A percentile compares a stretch with the other conserved stretches of the same genome.
These are phyloP conservation scores for Termitomyces sp. DNA, from an alignment of 768 basidiomycete species.

Conservation along the genomic window DNA sequence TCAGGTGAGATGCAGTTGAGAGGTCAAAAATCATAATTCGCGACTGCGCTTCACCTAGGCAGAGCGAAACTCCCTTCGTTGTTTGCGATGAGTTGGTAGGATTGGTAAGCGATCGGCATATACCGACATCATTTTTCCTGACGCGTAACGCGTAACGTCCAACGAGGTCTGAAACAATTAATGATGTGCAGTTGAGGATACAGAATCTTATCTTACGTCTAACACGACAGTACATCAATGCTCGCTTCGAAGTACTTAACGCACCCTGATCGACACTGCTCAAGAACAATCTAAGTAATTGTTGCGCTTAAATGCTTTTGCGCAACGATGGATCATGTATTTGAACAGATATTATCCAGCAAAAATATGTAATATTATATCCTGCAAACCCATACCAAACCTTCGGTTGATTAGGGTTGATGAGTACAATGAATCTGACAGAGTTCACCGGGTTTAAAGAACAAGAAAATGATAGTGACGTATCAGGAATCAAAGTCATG, in stretches of 20 bases:
- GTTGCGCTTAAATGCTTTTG: no score
- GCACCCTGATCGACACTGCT: no score
- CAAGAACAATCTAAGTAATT: no score
- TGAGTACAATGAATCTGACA: no score
- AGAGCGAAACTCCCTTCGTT: slow-evolving; percentile 2
- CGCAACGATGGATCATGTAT: neutral
- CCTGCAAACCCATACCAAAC: neutral
- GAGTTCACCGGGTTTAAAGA: neutral
- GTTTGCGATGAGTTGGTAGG: neutral
- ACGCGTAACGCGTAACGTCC: no score
- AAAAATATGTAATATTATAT: neutral
- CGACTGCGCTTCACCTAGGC: slow-evolving; percentile 6
- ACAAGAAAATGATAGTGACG: no score
- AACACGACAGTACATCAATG: no score
- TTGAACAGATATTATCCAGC: neutral
- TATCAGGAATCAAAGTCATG: neutral
- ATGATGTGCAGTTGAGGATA: no score
- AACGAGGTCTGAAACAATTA: no score
- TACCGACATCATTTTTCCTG: slow-evolving; percentile 3
- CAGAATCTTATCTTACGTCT: no score
- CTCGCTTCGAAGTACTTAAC: no score
- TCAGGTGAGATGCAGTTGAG: slow-evolving; percentile 60
- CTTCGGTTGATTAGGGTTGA: neutral
- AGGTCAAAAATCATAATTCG: slow-evolving; percentile 62
- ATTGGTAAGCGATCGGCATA: slow-evolving; percentile 15